Base-by-base conservation (phyloP, 1,139 yeast species). In the Magnusiomyces suaveolens region DNA sequence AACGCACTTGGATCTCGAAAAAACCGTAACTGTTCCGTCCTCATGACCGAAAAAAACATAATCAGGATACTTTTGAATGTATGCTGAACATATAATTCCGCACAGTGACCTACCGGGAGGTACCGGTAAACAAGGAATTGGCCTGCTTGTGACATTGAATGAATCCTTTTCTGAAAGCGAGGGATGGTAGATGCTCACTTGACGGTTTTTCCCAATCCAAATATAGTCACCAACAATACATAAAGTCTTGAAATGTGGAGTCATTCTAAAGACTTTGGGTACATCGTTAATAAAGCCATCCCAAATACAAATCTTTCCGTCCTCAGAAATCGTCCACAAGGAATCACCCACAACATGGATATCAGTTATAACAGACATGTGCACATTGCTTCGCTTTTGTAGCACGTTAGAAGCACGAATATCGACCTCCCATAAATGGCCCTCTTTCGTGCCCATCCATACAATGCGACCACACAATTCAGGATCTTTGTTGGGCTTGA, bases 1-100 rank as follows among this genome's bases (percentile, higher is more conserved):
- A 2, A 58, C 51, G 54, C 67, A 52, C 36, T 54, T 50, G 16
- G 65, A 46, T 2, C 59, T 55, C 2, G 70, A 64, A 55, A 67
- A 71, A 2, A 71, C 66, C 0, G 75, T 62, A 8, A 74, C 63
- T 38, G 68, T 63, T 3, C 77, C 77, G 56, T 72, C 74, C 20
- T 72, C 74, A 53, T 73, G 76, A 8, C 77, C 77, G 55, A 73
- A 70, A 51, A 67, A 69, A 1, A 70, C 69, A 23, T 56, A 52
- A 36, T 69, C 72, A 1, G 66, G 67, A 26, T 59, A 58, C 43
- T 60, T 51, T 20, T 63, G 56, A n/a, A 66, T 54, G 32, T 56
- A 52, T 2, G 69, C 61, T 0, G 69, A 71, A 57, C 70, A 66
- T 24, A 70, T 63, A 26, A 70, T 66, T 32, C 69, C 72, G 3